These are phyloP conservation scores for Malus hybrid DNA, from an alignment of 331 rosid genomes.

Conservation along the genomic window DNA sequence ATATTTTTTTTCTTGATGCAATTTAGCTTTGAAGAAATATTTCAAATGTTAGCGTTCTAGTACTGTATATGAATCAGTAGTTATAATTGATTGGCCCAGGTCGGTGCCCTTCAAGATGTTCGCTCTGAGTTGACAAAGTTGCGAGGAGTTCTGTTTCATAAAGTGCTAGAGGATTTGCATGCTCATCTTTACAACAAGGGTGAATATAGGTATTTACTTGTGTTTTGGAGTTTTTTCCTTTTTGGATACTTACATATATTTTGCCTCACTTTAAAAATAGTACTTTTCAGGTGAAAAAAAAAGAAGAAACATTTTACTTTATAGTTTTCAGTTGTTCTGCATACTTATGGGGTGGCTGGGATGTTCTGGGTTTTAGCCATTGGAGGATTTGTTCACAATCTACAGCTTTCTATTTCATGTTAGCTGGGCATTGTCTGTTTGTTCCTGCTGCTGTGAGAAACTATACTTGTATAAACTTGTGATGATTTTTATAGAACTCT, in stretches of 20 bases:
- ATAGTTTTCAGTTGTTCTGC: not conserved
- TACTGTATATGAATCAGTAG: slow-evolving; percentile 13
- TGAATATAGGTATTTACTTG: slow-evolving; percentile 67
- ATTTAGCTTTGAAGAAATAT: not conserved
- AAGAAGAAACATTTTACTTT: not conserved
- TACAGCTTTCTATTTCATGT: not conserved
- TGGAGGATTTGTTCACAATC: not conserved
- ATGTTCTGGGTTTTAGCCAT: not conserved
- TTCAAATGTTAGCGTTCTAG: not conserved
- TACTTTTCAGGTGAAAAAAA: not conserved
- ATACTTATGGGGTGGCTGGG: not conserved
- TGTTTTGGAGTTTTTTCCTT: not conserved
- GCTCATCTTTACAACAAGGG: slow-evolving; percentile 95
- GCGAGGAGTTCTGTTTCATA: slow-evolving; percentile 81
- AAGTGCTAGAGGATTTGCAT: slow-evolving; percentile 91
- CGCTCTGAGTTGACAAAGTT: slow-evolving; percentile 91
- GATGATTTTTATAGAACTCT: slow-evolving; percentile 3
- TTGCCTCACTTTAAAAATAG: not conserved
- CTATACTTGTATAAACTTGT: not conserved
- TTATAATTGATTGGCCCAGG: slow-evolving; percentile 41
- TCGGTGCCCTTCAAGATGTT: slow-evolving; percentile 99
- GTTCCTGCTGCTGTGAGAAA: not conserved
- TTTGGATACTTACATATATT: not conserved
- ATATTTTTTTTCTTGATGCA: not conserved
- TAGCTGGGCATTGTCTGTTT: not conserved